A percentile compares a stretch with the other conserved stretches of the same genome.
These are phyloP conservation scores for Eleusine coracana DNA, from an alignment of 176 grass and related monocot genomes.

Conservation along the genomic window DNA sequence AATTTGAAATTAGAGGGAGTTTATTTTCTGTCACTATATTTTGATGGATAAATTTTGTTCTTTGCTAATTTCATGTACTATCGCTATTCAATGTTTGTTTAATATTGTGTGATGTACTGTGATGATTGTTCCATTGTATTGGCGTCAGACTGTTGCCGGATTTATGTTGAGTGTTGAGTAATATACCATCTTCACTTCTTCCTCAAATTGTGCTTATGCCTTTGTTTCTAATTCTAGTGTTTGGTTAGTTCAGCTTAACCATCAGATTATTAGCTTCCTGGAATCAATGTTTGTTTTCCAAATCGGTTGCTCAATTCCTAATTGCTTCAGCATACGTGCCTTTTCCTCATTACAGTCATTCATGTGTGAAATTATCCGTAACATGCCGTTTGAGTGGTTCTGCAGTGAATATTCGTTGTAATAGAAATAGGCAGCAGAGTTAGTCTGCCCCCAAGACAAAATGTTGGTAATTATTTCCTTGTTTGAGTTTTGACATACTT, in stretches of 20 bases:
- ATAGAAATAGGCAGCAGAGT: background rate
- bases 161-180: background rate
- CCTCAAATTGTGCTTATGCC: too few relatives aligned
- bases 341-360: background rate
- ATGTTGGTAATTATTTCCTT: background rate
- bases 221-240: too few relatives aligned
- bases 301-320: background rate
- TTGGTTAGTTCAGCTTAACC: too few relatives aligned
- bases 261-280: background rate
- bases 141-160: background rate
- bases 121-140: background rate
- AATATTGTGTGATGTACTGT: background rate
- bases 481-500: slow-evolving; percentile 23
- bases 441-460: background rate
- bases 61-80: background rate
- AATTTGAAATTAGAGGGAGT: background rate
- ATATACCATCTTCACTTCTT: too few relatives aligned
- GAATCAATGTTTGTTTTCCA: background rate
- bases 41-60: slow-evolving; percentile 11
- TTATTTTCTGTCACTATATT: background rate
- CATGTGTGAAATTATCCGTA: background rate
- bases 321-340: background rate
- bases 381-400: background rate
- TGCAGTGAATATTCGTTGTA: background rate
- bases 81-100: background rate